Evolutionary conservation across 2,329 filamentous ascomycete genomes (phyloP), one percentile per base, ranked within the genome.

Genomic region (Claviceps fusiformis): DNA sequence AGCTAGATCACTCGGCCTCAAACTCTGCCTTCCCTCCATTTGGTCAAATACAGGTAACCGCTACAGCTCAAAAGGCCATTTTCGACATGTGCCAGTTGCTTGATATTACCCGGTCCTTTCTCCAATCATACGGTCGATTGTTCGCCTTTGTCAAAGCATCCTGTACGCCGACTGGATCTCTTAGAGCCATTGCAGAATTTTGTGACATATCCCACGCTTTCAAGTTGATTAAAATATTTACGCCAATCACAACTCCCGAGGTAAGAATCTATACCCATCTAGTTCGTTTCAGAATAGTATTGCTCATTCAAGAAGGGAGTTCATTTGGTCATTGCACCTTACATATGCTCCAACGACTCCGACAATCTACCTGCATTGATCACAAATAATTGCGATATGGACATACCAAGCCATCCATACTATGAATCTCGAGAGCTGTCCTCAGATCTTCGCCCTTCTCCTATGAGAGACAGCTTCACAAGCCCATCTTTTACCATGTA

Each of bases 161-260:
- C 15, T 69, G 67, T 13, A 70, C 70, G 7, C 68, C 71, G 10
- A 70, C 73, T 37, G 73, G 71, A 8, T 62, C 73, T 6, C 71
- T 78, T 58, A 71, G 69, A 54, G 75, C 76, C 8, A 65, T 79
- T 50, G 73, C 74, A 2, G 79, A 83, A 60, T 83, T 76, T 56
- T 74, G 73, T 53, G 77, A 82, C 57, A 67, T 71, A 27, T 69
- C 72, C 2, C 64, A 72, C 53, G 75, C 76, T 10, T 49, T 71
- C 17, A 61, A 62, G 5, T 73, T 75, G 5, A 66, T 74, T 3
- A 62, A 68, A 8, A 68, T 67, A 55, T 70, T 73, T 48, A 61
- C 60, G 17, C 58, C 58, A 27, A 57, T 60, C 7, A 50, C 62
- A 5, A 60, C 59, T 10, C 45, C 58, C 0, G 62, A 68, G 54